A percentile compares a stretch with the other conserved stretches of the same genome.
These are phyloP conservation scores for Talaromyces stipitatus DNA, from an alignment of 495 filamentous ascomycete species.

Conservation along the genomic window DNA sequence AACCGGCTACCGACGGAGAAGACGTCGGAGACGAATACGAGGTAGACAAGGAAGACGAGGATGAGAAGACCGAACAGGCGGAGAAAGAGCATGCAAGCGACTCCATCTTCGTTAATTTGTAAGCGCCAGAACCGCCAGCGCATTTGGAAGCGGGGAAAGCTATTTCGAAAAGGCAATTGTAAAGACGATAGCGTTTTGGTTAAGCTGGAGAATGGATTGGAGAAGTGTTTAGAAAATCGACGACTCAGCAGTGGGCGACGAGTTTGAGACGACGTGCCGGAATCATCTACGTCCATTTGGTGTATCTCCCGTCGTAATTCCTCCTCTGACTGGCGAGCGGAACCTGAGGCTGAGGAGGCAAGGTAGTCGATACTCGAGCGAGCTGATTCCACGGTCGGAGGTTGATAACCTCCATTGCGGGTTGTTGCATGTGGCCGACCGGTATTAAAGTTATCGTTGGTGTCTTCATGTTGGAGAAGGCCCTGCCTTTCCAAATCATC, in stretches of 20 bases:
- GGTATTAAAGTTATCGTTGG: conserved; percentile 19
- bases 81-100: conserved; percentile 50
- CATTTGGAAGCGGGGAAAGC: conserved; percentile 34
- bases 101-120: conserved; percentile 24
- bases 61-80: conserved; percentile 68
- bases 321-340: conserved; percentile 44
- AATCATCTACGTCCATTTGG: conserved; percentile 84
- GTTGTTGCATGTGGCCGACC: conserved; percentile 22
- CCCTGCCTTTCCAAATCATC: conserved; percentile 57
- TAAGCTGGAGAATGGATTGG: conserved; percentile 30
- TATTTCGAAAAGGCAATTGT: conserved; percentile 44
- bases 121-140: conserved; percentile 25
- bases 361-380: conserved; percentile 55
- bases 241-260: conserved; percentile 30
- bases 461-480: conserved; percentile 35
- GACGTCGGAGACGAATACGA: conserved; percentile 75
- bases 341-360: conserved; percentile 32
- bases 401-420: conserved; percentile 50
- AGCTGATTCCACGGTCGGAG: conserved; percentile 67
- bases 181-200: conserved; percentile 49
- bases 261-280: conserved; percentile 30
- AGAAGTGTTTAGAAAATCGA: conserved; percentile 49
- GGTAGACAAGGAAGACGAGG: conserved; percentile 67
- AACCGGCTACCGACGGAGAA: conserved; percentile 47
- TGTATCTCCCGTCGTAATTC: conserved; percentile 71